Conservation (phyloP, 2,329 filamentous ascomycete species). For the Cucurbitaria berberidis region DNA sequence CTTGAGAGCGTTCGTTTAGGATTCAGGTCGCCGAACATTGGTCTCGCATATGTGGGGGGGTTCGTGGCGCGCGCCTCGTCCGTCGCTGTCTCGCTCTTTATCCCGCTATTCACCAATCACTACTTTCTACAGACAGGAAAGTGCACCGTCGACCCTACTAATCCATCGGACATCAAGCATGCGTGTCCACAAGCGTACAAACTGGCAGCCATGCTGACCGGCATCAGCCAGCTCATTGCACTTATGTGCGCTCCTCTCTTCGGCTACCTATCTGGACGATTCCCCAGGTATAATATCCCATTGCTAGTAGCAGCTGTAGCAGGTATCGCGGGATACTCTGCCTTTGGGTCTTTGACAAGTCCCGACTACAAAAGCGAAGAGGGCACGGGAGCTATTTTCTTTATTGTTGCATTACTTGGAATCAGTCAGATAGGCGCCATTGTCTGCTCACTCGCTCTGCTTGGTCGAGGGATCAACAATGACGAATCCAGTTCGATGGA, state of each 20-base stretch:
- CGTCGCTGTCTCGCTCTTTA: slow-evolving; percentile 92
- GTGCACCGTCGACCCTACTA: slow-evolving; percentile 63
- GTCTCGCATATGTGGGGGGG: slow-evolving; percentile 87
- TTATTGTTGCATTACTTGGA: slow-evolving; percentile 80
- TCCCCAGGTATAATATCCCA: slow-evolving; percentile 70
- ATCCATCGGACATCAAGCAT: slow-evolving; percentile 72
- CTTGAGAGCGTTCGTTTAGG: slow-evolving; percentile 62
- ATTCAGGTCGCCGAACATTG: slow-evolving; percentile 77
- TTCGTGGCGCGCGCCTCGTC: slow-evolving; percentile 95
- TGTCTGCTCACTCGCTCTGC: slow-evolving; percentile 88
- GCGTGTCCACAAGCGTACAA: slow-evolving; percentile 88
- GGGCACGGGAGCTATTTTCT: slow-evolving; percentile 71
- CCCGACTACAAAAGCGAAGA: slow-evolving; percentile 76
- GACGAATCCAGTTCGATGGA: slow-evolving; percentile 39
- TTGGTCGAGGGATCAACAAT: slow-evolving; percentile 78
- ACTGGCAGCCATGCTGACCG: slow-evolving; percentile 83
- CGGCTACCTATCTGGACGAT: slow-evolving; percentile 79
- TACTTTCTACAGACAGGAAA: slow-evolving; percentile 84
- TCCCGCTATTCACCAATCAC: slow-evolving; percentile 90
- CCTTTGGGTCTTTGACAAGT: slow-evolving; percentile 76
- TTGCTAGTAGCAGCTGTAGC: slow-evolving; percentile 73
- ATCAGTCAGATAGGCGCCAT: slow-evolving; percentile 96
- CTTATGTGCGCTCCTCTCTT: slow-evolving; percentile 86
- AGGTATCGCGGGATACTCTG: slow-evolving; percentile 78
- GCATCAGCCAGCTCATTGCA: slow-evolving; percentile 85